These are phyloP conservation scores for Nematocida parisii DNA, from an alignment of 371 early-diverging fungal species.

Conservation along the genomic window DNA sequence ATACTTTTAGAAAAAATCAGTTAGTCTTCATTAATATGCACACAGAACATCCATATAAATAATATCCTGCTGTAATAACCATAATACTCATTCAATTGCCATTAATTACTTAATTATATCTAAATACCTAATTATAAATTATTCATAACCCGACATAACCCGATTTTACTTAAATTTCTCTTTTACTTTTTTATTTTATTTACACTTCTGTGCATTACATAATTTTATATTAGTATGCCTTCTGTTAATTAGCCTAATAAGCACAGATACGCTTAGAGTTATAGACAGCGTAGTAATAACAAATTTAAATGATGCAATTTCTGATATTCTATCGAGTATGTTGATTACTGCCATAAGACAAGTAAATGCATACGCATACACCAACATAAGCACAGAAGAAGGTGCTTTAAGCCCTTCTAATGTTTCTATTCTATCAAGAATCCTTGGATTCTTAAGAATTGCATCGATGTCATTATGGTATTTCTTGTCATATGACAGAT, in stretches of 20 bases:
- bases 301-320: not conserved
- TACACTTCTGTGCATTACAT: too few species aligned
- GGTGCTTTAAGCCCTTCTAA: slow-evolving; percentile 4
- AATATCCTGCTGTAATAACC: too few species aligned
- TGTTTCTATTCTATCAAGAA: slow-evolving; percentile 25
- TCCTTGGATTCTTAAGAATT: slow-evolving; percentile 30
- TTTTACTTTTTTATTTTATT: too few species aligned
- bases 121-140: too few species aligned
- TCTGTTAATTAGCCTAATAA: not conserved
- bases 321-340: slow-evolving; percentile 18
- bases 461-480: slow-evolving; percentile 56
- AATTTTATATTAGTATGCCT: not conserved
- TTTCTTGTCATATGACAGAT: slow-evolving; percentile 12
- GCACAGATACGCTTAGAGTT: not conserved
- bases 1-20: slow-evolving; percentile 5
- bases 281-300: not conserved
- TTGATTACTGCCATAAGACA: not conserved
- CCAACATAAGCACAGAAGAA: slow-evolving; percentile 12
- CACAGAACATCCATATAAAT: too few species aligned
- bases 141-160: too few species aligned
- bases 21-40: not conserved
- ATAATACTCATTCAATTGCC: not conserved
- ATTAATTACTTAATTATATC: not conserved
- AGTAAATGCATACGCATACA: slow-evolving; percentile 30
- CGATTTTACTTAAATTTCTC: too few species aligned